Percentiles rank a stretch among this genome's conserved stretches.
Conservation (phyloP, 495 filamentous ascomycete species). For the Hypoxylon lenormandii region DNA sequence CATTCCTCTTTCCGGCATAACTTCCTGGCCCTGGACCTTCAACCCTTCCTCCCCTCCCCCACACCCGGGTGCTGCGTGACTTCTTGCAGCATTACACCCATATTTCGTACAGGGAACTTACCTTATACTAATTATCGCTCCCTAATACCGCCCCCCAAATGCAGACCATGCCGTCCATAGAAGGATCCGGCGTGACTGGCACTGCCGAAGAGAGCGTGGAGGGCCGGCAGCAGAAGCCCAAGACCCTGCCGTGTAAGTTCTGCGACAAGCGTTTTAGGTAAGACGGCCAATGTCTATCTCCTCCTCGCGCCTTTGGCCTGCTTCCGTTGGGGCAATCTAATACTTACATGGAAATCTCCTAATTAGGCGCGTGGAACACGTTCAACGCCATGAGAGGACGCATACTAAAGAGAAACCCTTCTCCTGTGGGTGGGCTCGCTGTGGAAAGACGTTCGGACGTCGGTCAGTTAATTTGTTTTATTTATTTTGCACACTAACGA, state of each 20-base stretch:
- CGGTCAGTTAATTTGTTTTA: slow-evolving; percentile 60
- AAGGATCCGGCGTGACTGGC: slow-evolving; percentile 55
- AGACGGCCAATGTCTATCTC: slow-evolving; percentile 50
- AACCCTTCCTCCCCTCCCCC: slow-evolving; percentile 50
- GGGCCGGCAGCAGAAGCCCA: slow-evolving; percentile 64
- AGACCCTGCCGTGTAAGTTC: slow-evolving; percentile 67
- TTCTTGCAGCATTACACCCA: slow-evolving; percentile 52
- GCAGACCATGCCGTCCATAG: slow-evolving; percentile 64
- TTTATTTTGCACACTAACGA: slow-evolving; percentile 24
- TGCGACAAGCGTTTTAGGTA: slow-evolving; percentile 68
- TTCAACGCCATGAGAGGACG: slow-evolving; percentile 71
- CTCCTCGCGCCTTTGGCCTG: slow-evolving; percentile 52
- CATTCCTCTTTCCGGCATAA: slow-evolving; percentile 56
- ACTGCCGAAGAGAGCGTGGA: slow-evolving; percentile 62
- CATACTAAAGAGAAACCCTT: slow-evolving; percentile 73
- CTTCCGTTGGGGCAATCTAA: slow-evolving; percentile 59
- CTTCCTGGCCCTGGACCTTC: slow-evolving; percentile 47
- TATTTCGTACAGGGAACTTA: slow-evolving; percentile 53
- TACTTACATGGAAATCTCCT: slow-evolving; percentile 47
- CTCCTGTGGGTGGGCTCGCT: slow-evolving; percentile 64
- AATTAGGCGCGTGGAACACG: slow-evolving; percentile 70
- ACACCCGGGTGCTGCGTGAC: slow-evolving; percentile 55
- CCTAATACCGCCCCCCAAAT: slow-evolving; percentile 53
- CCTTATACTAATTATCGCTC: slow-evolving; percentile 57
- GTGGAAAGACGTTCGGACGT: slow-evolving; percentile 69